These are phyloP conservation scores for Alternaria consortialis DNA, from an alignment of 2,329 filamentous ascomycete genomes.

Conservation along the genomic window DNA sequence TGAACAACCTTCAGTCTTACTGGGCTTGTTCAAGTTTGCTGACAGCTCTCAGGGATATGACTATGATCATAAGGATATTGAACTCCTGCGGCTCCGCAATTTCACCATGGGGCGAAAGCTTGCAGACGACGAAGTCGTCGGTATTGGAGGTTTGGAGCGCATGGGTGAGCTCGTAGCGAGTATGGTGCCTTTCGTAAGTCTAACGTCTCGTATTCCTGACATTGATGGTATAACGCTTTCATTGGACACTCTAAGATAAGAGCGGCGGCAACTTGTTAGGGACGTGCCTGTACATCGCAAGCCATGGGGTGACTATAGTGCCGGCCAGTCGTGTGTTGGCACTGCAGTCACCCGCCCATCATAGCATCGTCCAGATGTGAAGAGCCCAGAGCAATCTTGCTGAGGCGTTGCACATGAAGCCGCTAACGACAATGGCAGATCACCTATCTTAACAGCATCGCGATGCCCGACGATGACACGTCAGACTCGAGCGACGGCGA, in stretches of 20 bases:
- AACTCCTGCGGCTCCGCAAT: slow-evolving; percentile 79
- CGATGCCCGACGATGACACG: slow-evolving; percentile 58
- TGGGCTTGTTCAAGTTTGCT: slow-evolving; percentile 25
- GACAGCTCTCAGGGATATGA: slow-evolving; percentile 70
- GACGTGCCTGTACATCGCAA: slow-evolving; percentile 30
- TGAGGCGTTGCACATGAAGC: slow-evolving; percentile 7
- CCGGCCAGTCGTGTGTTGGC: slow-evolving; percentile 42
- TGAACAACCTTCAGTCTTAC: neutral
- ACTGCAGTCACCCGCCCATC: slow-evolving; percentile 41
- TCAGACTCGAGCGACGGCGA: slow-evolving; percentile 43
- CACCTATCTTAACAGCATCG: slow-evolving; percentile 60
- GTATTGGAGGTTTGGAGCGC: slow-evolving; percentile 69
- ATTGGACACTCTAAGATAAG: slow-evolving; percentile 11
- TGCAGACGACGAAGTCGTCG: slow-evolving; percentile 69
- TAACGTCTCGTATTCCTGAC: neutral
- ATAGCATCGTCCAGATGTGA: slow-evolving; percentile 3
- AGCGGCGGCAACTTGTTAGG: slow-evolving; percentile 11
- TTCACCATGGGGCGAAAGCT: slow-evolving; percentile 77
- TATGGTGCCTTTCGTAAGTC: slow-evolving; percentile 82
- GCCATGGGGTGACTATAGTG: slow-evolving; percentile 23
- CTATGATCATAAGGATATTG: slow-evolving; percentile 78
- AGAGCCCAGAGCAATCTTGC: neutral
- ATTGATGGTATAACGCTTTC: neutral
- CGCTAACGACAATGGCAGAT: slow-evolving; percentile 52
- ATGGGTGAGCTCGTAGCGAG: slow-evolving; percentile 71